Evolutionary conservation across 768 basidiomycete genomes (phyloP).

Genomic region (Mrakia blollopis): DNA sequence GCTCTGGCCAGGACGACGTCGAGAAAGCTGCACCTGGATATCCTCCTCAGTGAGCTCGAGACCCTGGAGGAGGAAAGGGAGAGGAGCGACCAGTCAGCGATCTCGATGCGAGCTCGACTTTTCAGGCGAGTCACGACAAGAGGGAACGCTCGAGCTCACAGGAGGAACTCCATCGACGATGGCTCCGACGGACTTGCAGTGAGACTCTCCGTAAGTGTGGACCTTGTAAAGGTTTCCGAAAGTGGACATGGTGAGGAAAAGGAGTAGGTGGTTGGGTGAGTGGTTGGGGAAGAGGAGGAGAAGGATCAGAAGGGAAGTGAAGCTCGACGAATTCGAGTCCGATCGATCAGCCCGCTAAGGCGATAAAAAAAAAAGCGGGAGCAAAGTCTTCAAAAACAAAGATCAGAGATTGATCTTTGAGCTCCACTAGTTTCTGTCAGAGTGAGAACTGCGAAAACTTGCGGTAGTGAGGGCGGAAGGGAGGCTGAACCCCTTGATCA

Average conservation of each 20-base stretch:
- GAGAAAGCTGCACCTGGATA: slow-evolving; percentile 83
- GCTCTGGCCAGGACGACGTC: slow-evolving; percentile 91
- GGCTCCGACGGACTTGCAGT: slow-evolving; percentile 92
- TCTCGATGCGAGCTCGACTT: neutral
- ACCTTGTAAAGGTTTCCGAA: slow-evolving; percentile 89
- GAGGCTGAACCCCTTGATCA: neutral
- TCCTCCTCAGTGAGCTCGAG: slow-evolving; percentile 71
- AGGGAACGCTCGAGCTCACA: slow-evolving; percentile 50
- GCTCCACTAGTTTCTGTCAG: too few relatives aligned
- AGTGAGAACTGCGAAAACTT: neutral
- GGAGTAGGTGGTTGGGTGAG: too few relatives aligned
- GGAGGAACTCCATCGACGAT: slow-evolving; percentile 98
- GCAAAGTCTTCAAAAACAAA: too few relatives aligned
- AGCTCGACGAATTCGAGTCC: slow-evolving; percentile 53
- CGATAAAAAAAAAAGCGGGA: neutral
- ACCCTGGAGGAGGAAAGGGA: slow-evolving; percentile 55
- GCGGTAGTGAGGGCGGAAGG: neutral
- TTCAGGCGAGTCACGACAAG: neutral
- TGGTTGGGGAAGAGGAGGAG: neutral
- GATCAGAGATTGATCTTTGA: too few relatives aligned
- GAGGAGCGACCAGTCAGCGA: neutral
- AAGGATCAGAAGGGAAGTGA: slow-evolving; percentile 38
- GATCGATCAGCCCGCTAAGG: slow-evolving; percentile 45
- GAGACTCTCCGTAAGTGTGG: slow-evolving; percentile 96
- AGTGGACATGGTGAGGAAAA: slow-evolving; percentile 67